These are phyloP conservation scores for Entrophospora sp. DNA, from an alignment of 192 early-diverging fungal genomes.

Conservation along the genomic window DNA sequence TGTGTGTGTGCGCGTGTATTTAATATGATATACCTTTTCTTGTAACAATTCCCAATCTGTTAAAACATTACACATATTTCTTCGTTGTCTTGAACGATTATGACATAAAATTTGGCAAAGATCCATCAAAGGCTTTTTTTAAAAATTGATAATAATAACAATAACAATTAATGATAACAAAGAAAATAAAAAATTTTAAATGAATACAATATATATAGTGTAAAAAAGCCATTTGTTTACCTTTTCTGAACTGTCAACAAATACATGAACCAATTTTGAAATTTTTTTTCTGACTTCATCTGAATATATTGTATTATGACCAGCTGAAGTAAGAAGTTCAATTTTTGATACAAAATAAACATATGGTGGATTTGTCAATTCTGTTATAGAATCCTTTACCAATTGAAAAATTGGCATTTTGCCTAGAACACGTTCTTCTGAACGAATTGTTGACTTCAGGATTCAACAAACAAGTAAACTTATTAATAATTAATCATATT, in stretches of 20 bases:
- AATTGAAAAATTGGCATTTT: slow-evolving; percentile 16
- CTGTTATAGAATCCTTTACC: slow-evolving; percentile 17
- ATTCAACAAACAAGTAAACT: not conserved
- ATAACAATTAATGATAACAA: slow-evolving; percentile 21
- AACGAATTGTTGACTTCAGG: slow-evolving; percentile 11
- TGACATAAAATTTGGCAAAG: slow-evolving; percentile 44
- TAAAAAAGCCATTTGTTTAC: slow-evolving; percentile 4
- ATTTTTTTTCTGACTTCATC: not conserved
- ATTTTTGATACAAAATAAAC: slow-evolving; percentile 6
- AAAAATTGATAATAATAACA: slow-evolving; percentile 19
- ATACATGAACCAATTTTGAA: not conserved
- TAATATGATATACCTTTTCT: slow-evolving; percentile 29
- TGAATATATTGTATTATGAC: not conserved
- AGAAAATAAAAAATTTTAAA: not conserved
- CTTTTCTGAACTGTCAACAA: slow-evolving; percentile 7
- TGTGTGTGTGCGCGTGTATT: too few species aligned
- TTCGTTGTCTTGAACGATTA: slow-evolving; percentile 52
- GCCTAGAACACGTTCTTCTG: slow-evolving; percentile 18
- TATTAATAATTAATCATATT: not conserved
- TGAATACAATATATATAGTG: not conserved
- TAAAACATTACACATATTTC: slow-evolving; percentile 49
- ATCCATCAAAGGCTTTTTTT: slow-evolving; percentile 42
- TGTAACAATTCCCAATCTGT: slow-evolving; percentile 51
- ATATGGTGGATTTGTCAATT: slow-evolving; percentile 17
- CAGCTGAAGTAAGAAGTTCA: not conserved